Evolutionary conservation across 805 yeast species (phyloP), one percentile per base, ranked within the genome.

Genomic region (Wickerhamiella cacticola): DNA sequence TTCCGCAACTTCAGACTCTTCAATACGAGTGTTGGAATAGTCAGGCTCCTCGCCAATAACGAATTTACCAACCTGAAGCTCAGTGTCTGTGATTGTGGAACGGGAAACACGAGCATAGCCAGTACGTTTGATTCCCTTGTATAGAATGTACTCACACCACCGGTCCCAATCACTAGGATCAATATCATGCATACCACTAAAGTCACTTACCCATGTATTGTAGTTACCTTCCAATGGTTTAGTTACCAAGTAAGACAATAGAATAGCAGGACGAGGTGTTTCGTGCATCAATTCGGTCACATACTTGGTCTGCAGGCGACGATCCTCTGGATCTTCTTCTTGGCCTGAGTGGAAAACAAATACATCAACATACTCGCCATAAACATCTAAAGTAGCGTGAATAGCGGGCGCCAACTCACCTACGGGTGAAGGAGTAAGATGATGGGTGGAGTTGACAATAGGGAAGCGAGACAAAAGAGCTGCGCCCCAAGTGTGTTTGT

Each of bases 351-450:
- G 98, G 82, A 92, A 92, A 21, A 92, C 98, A 50, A 92, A 89
- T 21, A 92, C 84, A 63, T 92, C 98, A 5, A 92, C 83, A 18
- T 71, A 62, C 57, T 79, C 81, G 10, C 96, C 95, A 64, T 87
- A 88, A 31, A 92, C 82, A 55, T 87, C 89, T 52, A 92, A 68
- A 1, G 96, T 89, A 2, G 98, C 98, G 63, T 83, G 95, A 55
- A 92, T 92, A 1, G 96, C 97, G 3, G 98, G 98, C 0, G 98
- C 98, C 47, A 92, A 71, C 69, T 92, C 98, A 15, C 98, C 98
- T 26, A 84, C 96, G 1, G 98, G 98, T 5, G 95, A 84, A 3
- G 98, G 98, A 49, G 89, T 68, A 56, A 92, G 71, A 62, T 88
- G 94, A 63, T 92, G 98, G 1, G 87, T 78, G 2, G 96, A 86